phyloP scores from a whole-genome alignment of 768 basidiomycete genomes.

The Candolleomyces efflorescens region DNA sequence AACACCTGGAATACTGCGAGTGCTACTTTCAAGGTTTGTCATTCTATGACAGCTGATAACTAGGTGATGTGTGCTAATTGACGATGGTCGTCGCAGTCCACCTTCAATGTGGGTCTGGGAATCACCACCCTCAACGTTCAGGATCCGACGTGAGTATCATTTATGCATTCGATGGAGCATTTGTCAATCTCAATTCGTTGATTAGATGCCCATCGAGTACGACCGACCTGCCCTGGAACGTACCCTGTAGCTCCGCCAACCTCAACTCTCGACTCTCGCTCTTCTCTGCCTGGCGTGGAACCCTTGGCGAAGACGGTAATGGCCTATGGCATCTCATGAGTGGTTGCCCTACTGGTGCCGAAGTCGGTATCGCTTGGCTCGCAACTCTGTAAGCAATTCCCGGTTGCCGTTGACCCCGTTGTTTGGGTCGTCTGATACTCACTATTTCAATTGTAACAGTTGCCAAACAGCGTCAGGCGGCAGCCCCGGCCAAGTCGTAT shows the following conservation, averaged over 20 bases:
- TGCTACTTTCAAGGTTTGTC: slow-evolving; percentile 58
- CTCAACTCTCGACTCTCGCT: slow-evolving; percentile 71
- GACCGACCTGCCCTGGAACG: slow-evolving; percentile 67
- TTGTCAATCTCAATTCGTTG: background rate
- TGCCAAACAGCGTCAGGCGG: slow-evolving; percentile 50
- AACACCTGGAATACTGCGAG: slow-evolving; percentile 79
- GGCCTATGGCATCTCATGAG: slow-evolving; percentile 92
- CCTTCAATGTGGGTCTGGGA: slow-evolving; percentile 83
- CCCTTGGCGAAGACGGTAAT: slow-evolving; percentile 63
- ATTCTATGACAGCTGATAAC: background rate
- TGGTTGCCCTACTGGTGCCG: slow-evolving; percentile 73
- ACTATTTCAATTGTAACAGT: slow-evolving; percentile 22
- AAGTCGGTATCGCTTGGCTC: slow-evolving; percentile 88
- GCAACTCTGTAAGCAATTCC: slow-evolving; percentile 57
- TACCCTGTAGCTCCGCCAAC: slow-evolving; percentile 52
- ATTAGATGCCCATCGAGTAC: slow-evolving; percentile 58
- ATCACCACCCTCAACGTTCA: slow-evolving; percentile 78
- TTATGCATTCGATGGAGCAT: background rate
- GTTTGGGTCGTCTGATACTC: background rate
- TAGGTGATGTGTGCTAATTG: background rate
- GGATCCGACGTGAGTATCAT: slow-evolving; percentile 36
- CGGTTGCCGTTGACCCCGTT: too few relatives aligned
- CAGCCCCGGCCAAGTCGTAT: slow-evolving; percentile 48
- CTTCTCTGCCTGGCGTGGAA: slow-evolving; percentile 81
- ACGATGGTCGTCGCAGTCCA: slow-evolving; percentile 33